Evolutionary conservation across 2,329 filamentous ascomycete genomes (phyloP).

Genomic region (Cercospora janseana): DNA sequence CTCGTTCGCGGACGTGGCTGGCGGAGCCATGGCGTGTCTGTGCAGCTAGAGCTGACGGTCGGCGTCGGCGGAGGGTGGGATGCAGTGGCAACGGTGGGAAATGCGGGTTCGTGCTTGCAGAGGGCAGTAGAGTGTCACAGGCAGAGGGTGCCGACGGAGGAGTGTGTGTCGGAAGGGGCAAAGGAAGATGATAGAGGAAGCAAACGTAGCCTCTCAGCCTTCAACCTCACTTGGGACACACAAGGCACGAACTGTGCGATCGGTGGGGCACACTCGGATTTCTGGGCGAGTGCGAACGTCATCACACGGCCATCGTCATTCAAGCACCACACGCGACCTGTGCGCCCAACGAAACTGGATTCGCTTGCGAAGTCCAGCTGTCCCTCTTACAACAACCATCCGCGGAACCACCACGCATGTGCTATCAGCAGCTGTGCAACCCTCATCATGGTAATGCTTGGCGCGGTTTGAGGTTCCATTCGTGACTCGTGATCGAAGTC

Average conservation of each 20-base stretch:
- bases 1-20: constrained; percentile 21
- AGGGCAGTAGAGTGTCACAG: background rate
- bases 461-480: no score
- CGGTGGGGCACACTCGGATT: constrained; percentile 3
- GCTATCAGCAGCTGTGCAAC: background rate
- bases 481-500: no score
- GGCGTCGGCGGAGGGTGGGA: constrained; percentile 3
- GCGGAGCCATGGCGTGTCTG: constrained; percentile 22
- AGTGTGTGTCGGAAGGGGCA: background rate
- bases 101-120: background rate
- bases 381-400: background rate
- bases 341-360: background rate
- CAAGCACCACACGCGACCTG: constrained; percentile 1
- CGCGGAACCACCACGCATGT: constrained; percentile 6
- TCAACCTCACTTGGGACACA: no score
- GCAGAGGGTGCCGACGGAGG: background rate
- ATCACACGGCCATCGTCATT: constrained; percentile 10
- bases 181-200: background rate
- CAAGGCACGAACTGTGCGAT: background rate
- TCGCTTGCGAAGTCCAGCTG: background rate
- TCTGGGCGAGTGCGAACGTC: constrained; percentile 8
- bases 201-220: constrained; percentile 3
- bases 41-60: constrained; percentile 1
- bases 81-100: background rate
- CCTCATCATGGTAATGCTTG: background rate